These are phyloP conservation scores for Coemansia sp. DNA, from an alignment of 192 early-diverging fungal species.

Conservation along the genomic window DNA sequence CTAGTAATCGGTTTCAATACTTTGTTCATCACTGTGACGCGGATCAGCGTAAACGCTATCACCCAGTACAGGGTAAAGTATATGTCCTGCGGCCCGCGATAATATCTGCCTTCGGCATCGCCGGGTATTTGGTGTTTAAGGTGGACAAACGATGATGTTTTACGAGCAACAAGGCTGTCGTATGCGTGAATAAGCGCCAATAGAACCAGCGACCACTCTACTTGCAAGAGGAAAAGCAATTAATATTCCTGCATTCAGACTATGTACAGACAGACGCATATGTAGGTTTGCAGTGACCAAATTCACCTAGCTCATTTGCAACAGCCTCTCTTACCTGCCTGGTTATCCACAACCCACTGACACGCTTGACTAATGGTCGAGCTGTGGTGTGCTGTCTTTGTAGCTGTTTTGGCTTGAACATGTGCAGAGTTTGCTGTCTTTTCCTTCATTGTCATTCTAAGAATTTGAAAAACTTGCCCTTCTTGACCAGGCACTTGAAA, in stretches of 20 bases:
- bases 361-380: conserved; percentile 11
- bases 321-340: conserved; percentile 17
- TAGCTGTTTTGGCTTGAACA: conserved; percentile 17
- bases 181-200: conserved; percentile 32
- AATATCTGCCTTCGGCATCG: conserved; percentile 40
- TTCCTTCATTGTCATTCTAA: conserved; percentile 33
- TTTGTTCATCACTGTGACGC: conserved; percentile 48
- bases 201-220: conserved; percentile 31
- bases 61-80: conserved; percentile 63
- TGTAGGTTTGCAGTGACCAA: too few species aligned
- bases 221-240: not conserved
- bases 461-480: conserved; percentile 4
- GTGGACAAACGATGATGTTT: conserved; percentile 31
- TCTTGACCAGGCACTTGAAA: not conserved
- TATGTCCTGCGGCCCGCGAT: conserved; percentile 32
- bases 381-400: conserved; percentile 3
- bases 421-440: conserved; percentile 17
- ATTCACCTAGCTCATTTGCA: too few species aligned
- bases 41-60: conserved; percentile 66
- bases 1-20: conserved; percentile 38
- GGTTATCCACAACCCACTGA: conserved; percentile 40
- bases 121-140: conserved; percentile 36
- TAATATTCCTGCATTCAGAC: too few species aligned
- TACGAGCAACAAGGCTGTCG: conserved; percentile 18
- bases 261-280: too few species aligned